These are phyloP conservation scores for Amyloporia xantha DNA, from an alignment of 768 basidiomycete species.

Conservation along the genomic window DNA sequence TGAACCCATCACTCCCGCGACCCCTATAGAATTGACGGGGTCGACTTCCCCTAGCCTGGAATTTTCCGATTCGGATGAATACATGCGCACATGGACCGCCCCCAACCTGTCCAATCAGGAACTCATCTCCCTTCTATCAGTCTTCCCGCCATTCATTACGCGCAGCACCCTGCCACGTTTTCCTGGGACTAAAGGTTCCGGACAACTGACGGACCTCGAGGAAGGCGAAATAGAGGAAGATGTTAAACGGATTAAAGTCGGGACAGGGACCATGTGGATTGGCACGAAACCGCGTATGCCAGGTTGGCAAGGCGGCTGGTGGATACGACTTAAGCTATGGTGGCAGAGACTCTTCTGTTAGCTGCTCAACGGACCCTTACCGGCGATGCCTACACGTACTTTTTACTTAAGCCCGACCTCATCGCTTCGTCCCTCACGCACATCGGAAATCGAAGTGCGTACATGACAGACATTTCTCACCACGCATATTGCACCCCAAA, in stretches of 20 bases:
- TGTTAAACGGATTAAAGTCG: constrained; percentile 58
- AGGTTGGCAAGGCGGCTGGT: constrained; percentile 74
- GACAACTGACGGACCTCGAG: constrained; percentile 54
- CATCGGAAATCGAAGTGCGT: no score
- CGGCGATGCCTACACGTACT: constrained; percentile 7
- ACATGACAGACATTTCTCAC: no score
- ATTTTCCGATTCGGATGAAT: constrained; percentile 34
- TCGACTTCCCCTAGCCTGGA: constrained; percentile 26
- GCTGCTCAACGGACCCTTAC: constrained; percentile 2
- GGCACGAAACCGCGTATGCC: constrained; percentile 50
- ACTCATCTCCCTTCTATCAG: constrained; percentile 52
- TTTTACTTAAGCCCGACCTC: neutral
- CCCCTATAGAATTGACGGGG: constrained; percentile 25
- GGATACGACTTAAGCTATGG: constrained; percentile 75
- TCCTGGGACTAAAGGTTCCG: constrained; percentile 28
- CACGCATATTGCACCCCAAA: no score
- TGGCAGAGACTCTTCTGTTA: constrained; percentile 75
- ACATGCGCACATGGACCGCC: constrained; percentile 73
- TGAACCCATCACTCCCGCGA: constrained; percentile 35
- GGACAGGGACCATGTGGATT: constrained; percentile 83
- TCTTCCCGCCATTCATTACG: constrained; percentile 77
- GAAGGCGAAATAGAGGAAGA: constrained; percentile 54
- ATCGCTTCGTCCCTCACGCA: neutral
- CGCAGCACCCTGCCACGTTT: constrained; percentile 70
- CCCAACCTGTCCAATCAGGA: constrained; percentile 79